These are phyloP conservation scores for Physcomitrium patens DNA, from an alignment of 225 moss, liverwort and hornwort species.

Conservation along the genomic window DNA sequence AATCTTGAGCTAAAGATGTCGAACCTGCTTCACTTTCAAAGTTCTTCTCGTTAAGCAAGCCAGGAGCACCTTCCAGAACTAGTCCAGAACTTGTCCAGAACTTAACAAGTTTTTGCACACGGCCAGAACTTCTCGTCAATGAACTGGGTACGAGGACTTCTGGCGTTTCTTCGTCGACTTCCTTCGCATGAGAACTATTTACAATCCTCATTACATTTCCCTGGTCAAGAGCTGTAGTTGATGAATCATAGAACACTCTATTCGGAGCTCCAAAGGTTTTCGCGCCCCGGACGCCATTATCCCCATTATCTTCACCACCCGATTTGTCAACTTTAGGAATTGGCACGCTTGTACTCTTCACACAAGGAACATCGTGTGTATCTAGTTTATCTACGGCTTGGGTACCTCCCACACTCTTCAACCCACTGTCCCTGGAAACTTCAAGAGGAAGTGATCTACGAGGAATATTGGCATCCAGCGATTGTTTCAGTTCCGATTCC, in stretches of 20 bases:
- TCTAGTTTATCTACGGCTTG: slow-evolving; percentile 4
- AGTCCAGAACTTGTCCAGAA: too few species aligned
- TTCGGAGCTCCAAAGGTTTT: not conserved
- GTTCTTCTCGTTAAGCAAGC: not conserved
- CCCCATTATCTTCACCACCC: slow-evolving; percentile 4
- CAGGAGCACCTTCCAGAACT: not conserved
- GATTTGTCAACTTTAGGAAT: slow-evolving; percentile 9
- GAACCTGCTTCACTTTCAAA: slow-evolving; percentile 9
- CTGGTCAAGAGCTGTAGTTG: slow-evolving; percentile 10
- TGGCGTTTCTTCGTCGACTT: slow-evolving; percentile 5
- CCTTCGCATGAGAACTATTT: not conserved
- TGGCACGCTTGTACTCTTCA: not conserved
- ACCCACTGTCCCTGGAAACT: not conserved
- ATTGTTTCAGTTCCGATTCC: slow-evolving; percentile 5
- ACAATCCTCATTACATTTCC: not conserved
- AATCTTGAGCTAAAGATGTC: slow-evolving; percentile 21
- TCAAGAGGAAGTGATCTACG: slow-evolving; percentile 26
- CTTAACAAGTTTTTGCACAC: not conserved
- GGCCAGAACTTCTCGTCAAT: slow-evolving; percentile 10
- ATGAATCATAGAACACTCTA: slow-evolving; percentile 6
- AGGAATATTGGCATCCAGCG: slow-evolving; percentile 27
- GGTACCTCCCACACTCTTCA: slow-evolving; percentile 4
- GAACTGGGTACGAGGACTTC: not conserved
- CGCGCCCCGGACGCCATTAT: slow-evolving; percentile 14
- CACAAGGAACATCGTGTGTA: not conserved